Conservation (phyloP, 192 early-diverging fungal genomes). For the Coemansia sp. region DNA sequence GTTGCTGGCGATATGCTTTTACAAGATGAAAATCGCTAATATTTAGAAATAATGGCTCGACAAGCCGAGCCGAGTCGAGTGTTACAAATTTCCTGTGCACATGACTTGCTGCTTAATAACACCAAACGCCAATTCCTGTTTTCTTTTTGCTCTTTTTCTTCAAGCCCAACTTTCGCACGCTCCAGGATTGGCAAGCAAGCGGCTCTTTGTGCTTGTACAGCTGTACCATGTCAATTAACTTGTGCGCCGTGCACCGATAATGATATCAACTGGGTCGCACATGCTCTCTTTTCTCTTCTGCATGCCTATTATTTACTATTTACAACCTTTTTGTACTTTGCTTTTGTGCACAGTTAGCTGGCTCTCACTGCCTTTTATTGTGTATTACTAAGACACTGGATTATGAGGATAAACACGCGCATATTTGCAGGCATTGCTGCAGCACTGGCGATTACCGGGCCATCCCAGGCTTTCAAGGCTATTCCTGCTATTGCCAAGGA, state of each 20-base stretch:
- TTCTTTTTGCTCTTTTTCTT: neutral
- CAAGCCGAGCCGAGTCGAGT: neutral
- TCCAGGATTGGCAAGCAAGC: neutral
- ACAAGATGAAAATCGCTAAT: neutral
- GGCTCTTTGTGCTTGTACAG: neutral
- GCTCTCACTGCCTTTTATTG: neutral
- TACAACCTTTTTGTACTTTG: too few species aligned
- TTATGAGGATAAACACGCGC: neutral
- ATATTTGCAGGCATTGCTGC: slow-evolving; percentile 7
- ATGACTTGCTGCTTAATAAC: neutral
- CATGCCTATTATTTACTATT: too few species aligned
- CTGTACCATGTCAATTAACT: too few species aligned
- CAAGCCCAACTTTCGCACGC: neutral
- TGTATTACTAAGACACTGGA: neutral
- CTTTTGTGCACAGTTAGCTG: too few species aligned
- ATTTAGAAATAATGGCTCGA: neutral
- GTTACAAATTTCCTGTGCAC: neutral
- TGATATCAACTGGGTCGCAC: too few species aligned
- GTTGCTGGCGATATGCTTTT: neutral
- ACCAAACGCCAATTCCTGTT: neutral
- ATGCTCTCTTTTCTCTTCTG: too few species aligned
- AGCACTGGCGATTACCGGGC: neutral
- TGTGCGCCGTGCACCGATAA: too few species aligned
- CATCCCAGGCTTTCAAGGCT: neutral
- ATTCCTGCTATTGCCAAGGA: neutral